Percentiles rank a stretch among this genome's conserved stretches.
These are phyloP conservation scores for Parafenestella ontariensis DNA, from an alignment of 2,329 filamentous ascomycete genomes.

Conservation along the genomic window DNA sequence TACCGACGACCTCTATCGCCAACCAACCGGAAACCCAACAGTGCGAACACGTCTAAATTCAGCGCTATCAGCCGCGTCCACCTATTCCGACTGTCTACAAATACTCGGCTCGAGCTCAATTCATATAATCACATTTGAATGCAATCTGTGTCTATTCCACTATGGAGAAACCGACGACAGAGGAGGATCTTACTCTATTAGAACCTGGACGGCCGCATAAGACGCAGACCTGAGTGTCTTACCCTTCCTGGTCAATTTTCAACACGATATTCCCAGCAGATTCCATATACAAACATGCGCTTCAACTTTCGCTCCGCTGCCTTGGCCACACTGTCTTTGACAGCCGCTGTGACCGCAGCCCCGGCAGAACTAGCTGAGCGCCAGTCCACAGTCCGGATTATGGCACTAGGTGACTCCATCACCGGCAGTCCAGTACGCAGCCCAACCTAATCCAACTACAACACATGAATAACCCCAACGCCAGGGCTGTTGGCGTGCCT, in stretches of 20 bases:
- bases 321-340: slow-evolving; percentile 1
- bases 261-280: neutral
- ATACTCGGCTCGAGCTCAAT: neutral
- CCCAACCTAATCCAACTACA: neutral
- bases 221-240: neutral
- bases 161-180: neutral
- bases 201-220: neutral
- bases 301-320: neutral
- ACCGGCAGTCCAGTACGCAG: slow-evolving; percentile 22
- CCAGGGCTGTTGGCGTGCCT: slow-evolving; percentile 38
- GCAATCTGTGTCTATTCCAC: neutral
- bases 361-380: slow-evolving; percentile 9
- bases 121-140: neutral
- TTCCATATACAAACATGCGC: neutral
- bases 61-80: neutral
- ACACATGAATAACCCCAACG: slow-evolving; percentile 10
- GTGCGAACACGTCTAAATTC: neutral
- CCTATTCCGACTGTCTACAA: neutral
- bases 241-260: neutral
- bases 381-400: slow-evolving; percentile 27
- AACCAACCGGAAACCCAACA: neutral
- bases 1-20: too few species aligned
- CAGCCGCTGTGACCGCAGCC: slow-evolving; percentile 1
- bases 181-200: neutral
- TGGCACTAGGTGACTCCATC: slow-evolving; percentile 37